Evolutionary conservation across 495 filamentous ascomycete genomes (phyloP).

Genomic region (Hyaloscypha hepaticicola): DNA sequence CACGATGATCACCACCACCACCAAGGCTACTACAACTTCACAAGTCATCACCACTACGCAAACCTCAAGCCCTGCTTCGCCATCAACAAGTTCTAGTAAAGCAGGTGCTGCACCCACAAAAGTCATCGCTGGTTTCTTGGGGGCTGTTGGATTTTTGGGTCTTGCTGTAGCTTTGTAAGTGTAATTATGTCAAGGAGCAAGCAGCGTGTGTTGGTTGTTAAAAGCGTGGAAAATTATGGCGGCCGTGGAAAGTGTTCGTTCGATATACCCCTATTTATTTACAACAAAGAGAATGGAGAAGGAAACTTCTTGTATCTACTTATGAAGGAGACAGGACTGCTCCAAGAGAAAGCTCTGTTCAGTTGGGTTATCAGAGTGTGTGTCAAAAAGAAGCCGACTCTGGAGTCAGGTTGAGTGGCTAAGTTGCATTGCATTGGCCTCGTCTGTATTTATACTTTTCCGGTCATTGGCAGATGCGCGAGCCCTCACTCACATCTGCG

Average conservation of each 20-base stretch:
- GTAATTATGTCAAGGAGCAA: background rate
- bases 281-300: background rate
- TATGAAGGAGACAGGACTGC: background rate
- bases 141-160: constrained; percentile 21
- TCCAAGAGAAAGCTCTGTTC: background rate
- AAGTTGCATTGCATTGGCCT: background rate
- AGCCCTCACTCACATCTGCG: no score
- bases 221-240: background rate
- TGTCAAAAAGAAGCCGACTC: background rate
- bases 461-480: background rate
- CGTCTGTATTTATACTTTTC: background rate
- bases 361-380: background rate
- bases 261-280: background rate
- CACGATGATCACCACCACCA: background rate
- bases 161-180: constrained; percentile 20
- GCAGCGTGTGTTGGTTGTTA: background rate
- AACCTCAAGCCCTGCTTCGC: background rate
- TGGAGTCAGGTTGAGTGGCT: no score
- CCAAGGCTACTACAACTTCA: background rate
- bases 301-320: background rate
- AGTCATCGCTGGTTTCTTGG: constrained; percentile 19
- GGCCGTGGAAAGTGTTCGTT: background rate
- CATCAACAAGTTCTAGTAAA: background rate
- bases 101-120: constrained; percentile 17
- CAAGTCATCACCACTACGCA: background rate